phyloP scores from a whole-genome alignment of 208 protist species.

The Trypanosoma boissoni region DNA sequence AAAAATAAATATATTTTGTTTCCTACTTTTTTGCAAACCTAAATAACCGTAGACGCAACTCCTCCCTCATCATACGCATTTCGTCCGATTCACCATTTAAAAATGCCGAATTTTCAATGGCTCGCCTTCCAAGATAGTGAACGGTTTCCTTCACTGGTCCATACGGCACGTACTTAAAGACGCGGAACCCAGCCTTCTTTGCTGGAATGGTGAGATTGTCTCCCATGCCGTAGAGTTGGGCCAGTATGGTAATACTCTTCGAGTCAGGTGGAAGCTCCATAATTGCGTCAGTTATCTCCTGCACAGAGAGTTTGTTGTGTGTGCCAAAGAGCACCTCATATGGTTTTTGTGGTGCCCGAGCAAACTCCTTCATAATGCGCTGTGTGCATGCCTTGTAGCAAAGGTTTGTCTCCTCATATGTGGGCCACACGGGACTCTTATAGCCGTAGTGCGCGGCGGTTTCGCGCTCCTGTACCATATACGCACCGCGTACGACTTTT shows the following conservation, averaged over 20 bases:
- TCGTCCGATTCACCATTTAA: slow-evolving; percentile 59
- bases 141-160: slow-evolving; percentile 95
- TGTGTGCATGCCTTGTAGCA: slow-evolving; percentile 84
- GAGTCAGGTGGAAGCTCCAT: slow-evolving; percentile 38
- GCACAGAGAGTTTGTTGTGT: slow-evolving; percentile 91
- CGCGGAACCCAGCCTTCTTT: slow-evolving; percentile 74
- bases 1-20: slow-evolving; percentile 16
- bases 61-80: slow-evolving; percentile 68
- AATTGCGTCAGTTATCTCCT: slow-evolving; percentile 66
- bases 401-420: slow-evolving; percentile 88
- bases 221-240: slow-evolving; percentile 96
- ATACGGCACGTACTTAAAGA: slow-evolving; percentile 96
- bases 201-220: slow-evolving; percentile 95
- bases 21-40: slow-evolving; percentile 16
- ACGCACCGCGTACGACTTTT: slow-evolving; percentile 97
- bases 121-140: slow-evolving; percentile 94
- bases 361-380: slow-evolving; percentile 62
- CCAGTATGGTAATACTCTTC: slow-evolving; percentile 79
- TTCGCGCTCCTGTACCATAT: slow-evolving; percentile 90
- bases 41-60: slow-evolving; percentile 60
- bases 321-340: slow-evolving; percentile 89
- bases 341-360: slow-evolving; percentile 39
- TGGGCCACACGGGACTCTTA: slow-evolving; percentile 88
- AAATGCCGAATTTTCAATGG: slow-evolving; percentile 93
- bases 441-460: slow-evolving; percentile 75